These are phyloP conservation scores for Phytophthora capsici DNA, from an alignment of 352 stramenopile genomes.

Conservation along the genomic window DNA sequence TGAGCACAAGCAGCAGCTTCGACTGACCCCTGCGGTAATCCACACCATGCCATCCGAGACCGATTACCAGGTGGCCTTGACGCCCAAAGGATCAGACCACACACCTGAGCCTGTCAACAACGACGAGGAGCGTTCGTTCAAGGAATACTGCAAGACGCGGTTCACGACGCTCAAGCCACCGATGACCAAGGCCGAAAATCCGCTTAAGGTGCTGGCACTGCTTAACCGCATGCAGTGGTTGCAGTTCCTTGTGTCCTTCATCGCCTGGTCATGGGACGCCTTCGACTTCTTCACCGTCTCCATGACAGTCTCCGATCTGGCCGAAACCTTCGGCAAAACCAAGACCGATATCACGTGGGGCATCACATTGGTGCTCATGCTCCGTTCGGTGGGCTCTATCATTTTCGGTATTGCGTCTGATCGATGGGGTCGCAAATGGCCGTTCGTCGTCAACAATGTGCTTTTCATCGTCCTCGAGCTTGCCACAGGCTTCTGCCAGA, in stretches of 20 bases:
- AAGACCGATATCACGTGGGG: conserved; percentile 65
- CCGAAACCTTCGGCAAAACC: conserved; percentile 48
- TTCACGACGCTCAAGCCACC: conserved; percentile 51
- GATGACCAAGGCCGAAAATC: conserved; percentile 40
- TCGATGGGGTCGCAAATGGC: conserved; percentile 52
- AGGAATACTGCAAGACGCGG: conserved; percentile 46
- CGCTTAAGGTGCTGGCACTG: conserved; percentile 27
- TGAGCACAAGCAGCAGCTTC: conserved; percentile 15
- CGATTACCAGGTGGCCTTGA: conserved; percentile 40
- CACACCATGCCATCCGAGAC: conserved; percentile 26
- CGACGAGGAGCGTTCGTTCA: conserved; percentile 36
- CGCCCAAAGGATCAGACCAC: conserved; percentile 31
- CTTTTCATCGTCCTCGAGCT: conserved; percentile 53
- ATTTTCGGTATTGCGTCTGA: conserved; percentile 54
- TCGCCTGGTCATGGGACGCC: conserved; percentile 56
- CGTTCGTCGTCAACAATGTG: conserved; percentile 52
- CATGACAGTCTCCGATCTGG: conserved; percentile 57
- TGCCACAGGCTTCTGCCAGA: conserved; percentile 48
- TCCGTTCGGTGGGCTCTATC: conserved; percentile 49
- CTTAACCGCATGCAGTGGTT: conserved; percentile 53
- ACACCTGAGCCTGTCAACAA: conserved; percentile 27
- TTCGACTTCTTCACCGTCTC: conserved; percentile 73
- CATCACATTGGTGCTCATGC: conserved; percentile 63
- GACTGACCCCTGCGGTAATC: conserved; percentile 11
- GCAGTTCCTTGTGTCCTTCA: conserved; percentile 45